A percentile compares a stretch with the other conserved stretches of the same genome.
Evolutionary conservation across 129 eudicot genomes (phyloP).

Genomic region (Apium graveolens): DNA sequence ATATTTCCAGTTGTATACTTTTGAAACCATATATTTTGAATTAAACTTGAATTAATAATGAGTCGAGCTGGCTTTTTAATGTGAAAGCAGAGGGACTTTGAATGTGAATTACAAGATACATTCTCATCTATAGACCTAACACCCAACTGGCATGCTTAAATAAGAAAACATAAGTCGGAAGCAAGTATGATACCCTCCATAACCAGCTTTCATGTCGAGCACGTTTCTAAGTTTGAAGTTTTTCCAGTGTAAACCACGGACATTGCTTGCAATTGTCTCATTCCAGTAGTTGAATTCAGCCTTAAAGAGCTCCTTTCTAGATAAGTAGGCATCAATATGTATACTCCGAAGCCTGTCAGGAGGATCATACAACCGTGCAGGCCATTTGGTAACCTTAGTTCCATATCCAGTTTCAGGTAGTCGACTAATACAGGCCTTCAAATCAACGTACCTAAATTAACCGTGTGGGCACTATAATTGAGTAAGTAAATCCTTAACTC

Average conservation of each 20-base stretch:
- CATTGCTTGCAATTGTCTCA: slow-evolving; percentile 65
- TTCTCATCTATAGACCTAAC: neutral
- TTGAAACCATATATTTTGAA: neutral
- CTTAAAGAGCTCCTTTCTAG: slow-evolving; percentile 80
- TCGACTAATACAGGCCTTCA: slow-evolving; percentile 76
- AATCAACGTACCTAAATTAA: slow-evolving; percentile 61
- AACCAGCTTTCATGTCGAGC: slow-evolving; percentile 97
- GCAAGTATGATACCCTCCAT: slow-evolving; percentile 62
- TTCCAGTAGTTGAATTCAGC: slow-evolving; percentile 92
- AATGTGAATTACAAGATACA: neutral
- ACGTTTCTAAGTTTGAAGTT: slow-evolving; percentile 63
- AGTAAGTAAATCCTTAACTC: slow-evolving; percentile 1
- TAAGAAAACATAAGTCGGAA: neutral
- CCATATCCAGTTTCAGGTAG: slow-evolving; percentile 82
- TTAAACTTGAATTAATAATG: neutral
- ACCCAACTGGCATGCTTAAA: neutral
- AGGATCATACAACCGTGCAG: slow-evolving; percentile 66
- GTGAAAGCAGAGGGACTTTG: neutral
- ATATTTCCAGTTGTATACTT: neutral
- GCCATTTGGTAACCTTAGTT: slow-evolving; percentile 66
- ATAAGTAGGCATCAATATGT: slow-evolving; percentile 71
- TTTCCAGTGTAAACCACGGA: slow-evolving; percentile 68
- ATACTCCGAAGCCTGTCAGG: slow-evolving; percentile 83
- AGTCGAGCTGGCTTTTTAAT: neutral
- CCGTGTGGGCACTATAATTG: neutral